These are phyloP conservation scores for Mortierella sp. DNA, from an alignment of 371 early-diverging fungal genomes.

Conservation along the genomic window DNA sequence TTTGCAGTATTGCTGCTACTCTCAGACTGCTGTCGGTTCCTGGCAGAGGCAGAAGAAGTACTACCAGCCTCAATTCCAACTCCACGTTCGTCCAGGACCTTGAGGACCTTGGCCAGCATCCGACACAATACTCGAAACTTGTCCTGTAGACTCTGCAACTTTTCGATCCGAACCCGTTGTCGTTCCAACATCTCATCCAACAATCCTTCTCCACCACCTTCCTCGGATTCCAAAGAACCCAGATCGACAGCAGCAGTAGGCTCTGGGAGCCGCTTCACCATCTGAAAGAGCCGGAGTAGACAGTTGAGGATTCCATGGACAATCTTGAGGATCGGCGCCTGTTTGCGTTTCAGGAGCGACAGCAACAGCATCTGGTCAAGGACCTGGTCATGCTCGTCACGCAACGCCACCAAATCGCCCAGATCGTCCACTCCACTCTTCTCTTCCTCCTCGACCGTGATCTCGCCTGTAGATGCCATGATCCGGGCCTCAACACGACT, in stretches of 20 bases:
- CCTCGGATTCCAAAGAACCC: background rate
- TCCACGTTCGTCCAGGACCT: slow-evolving; percentile 59
- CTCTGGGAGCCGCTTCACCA: slow-evolving; percentile 16
- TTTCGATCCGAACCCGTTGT: slow-evolving; percentile 14
- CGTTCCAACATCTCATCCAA: background rate
- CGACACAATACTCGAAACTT: slow-evolving; percentile 54
- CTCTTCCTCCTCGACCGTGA: background rate
- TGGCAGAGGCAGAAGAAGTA: too few species aligned
- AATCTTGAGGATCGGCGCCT: slow-evolving; percentile 57
- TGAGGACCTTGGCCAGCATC: slow-evolving; percentile 58
- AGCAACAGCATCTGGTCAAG: slow-evolving; percentile 66
- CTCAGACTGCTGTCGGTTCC: too few species aligned
- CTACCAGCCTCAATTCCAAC: slow-evolving; percentile 41
- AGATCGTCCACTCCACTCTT: slow-evolving; percentile 48
- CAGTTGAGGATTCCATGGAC: slow-evolving; percentile 58
- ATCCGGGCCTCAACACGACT: slow-evolving; percentile 24
- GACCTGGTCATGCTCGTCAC: slow-evolving; percentile 63
- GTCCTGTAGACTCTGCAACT: slow-evolving; percentile 37
- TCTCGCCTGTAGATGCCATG: background rate
- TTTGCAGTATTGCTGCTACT: background rate
- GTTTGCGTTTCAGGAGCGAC: slow-evolving; percentile 65
- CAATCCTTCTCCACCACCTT: background rate
- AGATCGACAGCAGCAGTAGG: slow-evolving; percentile 25
- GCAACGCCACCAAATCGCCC: slow-evolving; percentile 47
- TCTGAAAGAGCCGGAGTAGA: slow-evolving; percentile 54